Evolutionary conservation across 2,329 filamentous ascomycete genomes (phyloP).

Genomic region (Mycosphaerella arachidis): DNA sequence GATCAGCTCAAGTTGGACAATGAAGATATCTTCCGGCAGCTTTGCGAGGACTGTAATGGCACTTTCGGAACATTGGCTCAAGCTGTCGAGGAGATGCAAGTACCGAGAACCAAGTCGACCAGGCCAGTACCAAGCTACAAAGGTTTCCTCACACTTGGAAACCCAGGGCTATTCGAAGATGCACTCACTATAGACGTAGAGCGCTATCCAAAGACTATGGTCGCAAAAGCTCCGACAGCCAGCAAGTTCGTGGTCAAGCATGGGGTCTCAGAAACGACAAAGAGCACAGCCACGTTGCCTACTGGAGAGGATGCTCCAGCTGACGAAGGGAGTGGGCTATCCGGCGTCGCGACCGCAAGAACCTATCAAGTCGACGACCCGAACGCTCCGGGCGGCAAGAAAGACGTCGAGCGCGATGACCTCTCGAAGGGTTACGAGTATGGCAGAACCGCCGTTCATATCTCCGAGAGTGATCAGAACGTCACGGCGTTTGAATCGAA

Average conservation of each 20-base stretch:
- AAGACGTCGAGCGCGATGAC: conserved; percentile 73
- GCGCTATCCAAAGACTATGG: conserved; percentile 81
- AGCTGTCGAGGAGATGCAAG: conserved; percentile 74
- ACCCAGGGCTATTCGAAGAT: conserved; percentile 66
- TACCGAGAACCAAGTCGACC: conserved; percentile 70
- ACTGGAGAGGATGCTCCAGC: conserved; percentile 29
- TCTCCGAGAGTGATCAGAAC: conserved; percentile 79
- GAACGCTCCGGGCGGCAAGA: conserved; percentile 69
- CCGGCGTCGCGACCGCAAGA: conserved; percentile 69
- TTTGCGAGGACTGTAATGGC: conserved; percentile 67
- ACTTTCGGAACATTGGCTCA: conserved; percentile 79
- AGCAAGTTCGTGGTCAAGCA: conserved; percentile 65
- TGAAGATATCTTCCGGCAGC: conserved; percentile 60
- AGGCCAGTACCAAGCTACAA: conserved; percentile 74
- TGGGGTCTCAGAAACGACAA: conserved; percentile 48
- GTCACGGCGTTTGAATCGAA: conserved; percentile 80
- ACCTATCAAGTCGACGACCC: conserved; percentile 78
- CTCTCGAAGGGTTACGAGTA: conserved; percentile 94
- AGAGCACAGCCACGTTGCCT: conserved; percentile 49
- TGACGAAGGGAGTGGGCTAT: conserved; percentile 45
- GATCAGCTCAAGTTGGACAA: conserved; percentile 65
- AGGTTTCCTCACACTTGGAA: conserved; percentile 73
- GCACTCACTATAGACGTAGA: conserved; percentile 82
- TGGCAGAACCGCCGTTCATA: conserved; percentile 84
- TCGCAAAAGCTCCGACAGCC: conserved; percentile 68